Evolutionary conservation across 306 rosid species (phyloP).

Genomic region (Argentina anserina): DNA sequence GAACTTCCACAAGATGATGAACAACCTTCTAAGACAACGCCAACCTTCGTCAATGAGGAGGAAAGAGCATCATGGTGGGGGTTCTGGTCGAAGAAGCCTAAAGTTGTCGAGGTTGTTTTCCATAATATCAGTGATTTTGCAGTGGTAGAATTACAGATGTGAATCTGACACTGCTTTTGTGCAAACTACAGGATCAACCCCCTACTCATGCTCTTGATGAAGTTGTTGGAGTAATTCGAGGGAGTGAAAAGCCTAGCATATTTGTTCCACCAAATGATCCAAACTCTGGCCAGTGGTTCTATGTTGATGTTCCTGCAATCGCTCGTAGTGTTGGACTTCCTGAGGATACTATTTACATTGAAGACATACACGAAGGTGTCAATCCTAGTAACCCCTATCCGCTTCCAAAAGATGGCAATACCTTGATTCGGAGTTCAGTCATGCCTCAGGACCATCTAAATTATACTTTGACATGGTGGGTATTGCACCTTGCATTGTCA

Average conservation of each 20-base stretch:
- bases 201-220: conserved; percentile 43
- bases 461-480: conserved; percentile 85
- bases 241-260: conserved; percentile 92
- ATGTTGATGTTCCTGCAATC: conserved; percentile 82
- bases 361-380: conserved; percentile 66
- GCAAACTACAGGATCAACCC: conserved; percentile 48
- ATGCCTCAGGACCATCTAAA: conserved; percentile 94
- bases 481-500: conserved; percentile 3
- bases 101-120: conserved; percentile 48
- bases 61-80: conserved; percentile 79
- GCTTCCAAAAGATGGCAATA: conserved; percentile 71
- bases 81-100: conserved; percentile 58
- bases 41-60: conserved; percentile 33
- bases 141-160: not conserved
- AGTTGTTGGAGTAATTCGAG: conserved; percentile 79
- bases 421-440: conserved; percentile 74
- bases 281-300: conserved; percentile 78
- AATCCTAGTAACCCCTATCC: conserved; percentile 87
- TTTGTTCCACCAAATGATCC: conserved; percentile 96
- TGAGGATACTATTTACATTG: conserved; percentile 61
- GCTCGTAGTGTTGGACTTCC: conserved; percentile 67
- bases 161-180: conserved; percentile 20
- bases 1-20: conserved; percentile 37
- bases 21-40: conserved; percentile 29
- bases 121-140: conserved; percentile 13